A percentile compares a stretch with the other conserved stretches of the same genome.
phyloP scores from a whole-genome alignment of 2,329 filamentous ascomycete species.

The Botrytis tulipae region DNA sequence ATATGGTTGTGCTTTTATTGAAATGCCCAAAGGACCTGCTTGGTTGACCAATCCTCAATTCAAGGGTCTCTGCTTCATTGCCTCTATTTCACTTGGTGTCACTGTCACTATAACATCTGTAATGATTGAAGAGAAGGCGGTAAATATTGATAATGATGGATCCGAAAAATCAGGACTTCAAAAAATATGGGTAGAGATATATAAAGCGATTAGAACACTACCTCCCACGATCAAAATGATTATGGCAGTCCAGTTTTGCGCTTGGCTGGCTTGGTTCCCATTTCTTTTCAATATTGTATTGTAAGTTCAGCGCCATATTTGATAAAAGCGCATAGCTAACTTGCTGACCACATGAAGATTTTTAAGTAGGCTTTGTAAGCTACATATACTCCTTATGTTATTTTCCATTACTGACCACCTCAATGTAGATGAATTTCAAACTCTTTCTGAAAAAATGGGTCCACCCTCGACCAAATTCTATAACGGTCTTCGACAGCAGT shows the following conservation, averaged over 20 bases:
- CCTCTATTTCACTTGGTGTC: background rate
- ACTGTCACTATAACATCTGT: background rate
- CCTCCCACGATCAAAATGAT: background rate
- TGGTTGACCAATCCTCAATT: background rate
- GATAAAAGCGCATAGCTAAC: background rate
- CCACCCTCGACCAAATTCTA: background rate
- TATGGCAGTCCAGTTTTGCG: background rate
- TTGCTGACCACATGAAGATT: background rate
- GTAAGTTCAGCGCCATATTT: background rate
- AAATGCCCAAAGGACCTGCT: background rate
- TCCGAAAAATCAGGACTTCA: background rate
- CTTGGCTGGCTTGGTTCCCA: background rate
- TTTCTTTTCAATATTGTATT: background rate
- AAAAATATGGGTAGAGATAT: background rate
- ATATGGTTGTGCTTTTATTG: constrained; percentile 24
- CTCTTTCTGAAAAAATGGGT: background rate
- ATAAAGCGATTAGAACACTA: background rate
- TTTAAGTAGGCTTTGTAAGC: background rate
- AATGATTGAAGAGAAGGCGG: background rate
- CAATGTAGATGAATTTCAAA: background rate
- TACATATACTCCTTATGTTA: background rate
- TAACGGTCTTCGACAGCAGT: constrained; percentile 1
- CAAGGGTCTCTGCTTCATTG: background rate
- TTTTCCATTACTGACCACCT: background rate
- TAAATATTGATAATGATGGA: background rate